Percentiles rank a stretch among this genome's conserved stretches.
phyloP scores from a whole-genome alignment of 371 early-diverging fungal species.

The Actinomortierella wolfii region DNA sequence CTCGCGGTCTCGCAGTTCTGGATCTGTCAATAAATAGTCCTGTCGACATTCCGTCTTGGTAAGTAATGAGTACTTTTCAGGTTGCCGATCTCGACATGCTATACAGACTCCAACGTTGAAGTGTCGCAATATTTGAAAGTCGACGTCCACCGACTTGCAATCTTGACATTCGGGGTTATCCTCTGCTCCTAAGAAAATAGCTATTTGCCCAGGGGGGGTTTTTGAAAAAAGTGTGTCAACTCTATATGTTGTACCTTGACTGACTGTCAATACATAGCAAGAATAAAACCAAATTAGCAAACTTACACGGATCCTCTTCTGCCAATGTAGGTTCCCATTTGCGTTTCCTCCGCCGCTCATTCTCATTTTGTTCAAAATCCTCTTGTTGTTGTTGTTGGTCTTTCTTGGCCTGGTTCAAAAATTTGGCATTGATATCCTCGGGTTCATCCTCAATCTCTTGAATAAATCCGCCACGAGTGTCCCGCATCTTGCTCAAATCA shows the following conservation, averaged over 20 bases:
- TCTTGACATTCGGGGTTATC: slow-evolving; percentile 76
- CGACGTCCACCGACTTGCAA: slow-evolving; percentile 81
- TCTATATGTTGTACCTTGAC: slow-evolving; percentile 37
- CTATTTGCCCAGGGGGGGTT: slow-evolving; percentile 33
- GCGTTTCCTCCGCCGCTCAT: slow-evolving; percentile 18
- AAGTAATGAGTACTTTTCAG: slow-evolving; percentile 88
- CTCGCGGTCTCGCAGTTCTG: slow-evolving; percentile 82
- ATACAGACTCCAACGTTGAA: slow-evolving; percentile 78
- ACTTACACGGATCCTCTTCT: slow-evolving; percentile 56
- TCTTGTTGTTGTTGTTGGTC: slow-evolving; percentile 28
- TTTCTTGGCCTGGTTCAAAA: slow-evolving; percentile 24
- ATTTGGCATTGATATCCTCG: slow-evolving; percentile 20
- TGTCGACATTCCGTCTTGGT: slow-evolving; percentile 87
- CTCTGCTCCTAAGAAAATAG: slow-evolving; percentile 62
- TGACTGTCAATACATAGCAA: background rate
- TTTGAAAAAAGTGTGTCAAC: slow-evolving; percentile 9
- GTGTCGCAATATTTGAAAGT: slow-evolving; percentile 68
- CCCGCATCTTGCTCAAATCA: slow-evolving; percentile 77
- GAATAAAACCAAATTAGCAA: slow-evolving; percentile 4
- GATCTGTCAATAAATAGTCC: slow-evolving; percentile 92
- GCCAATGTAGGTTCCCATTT: slow-evolving; percentile 29
- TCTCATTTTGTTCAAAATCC: slow-evolving; percentile 8
- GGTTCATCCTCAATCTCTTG: slow-evolving; percentile 55
- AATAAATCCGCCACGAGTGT: slow-evolving; percentile 87
- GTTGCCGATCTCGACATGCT: slow-evolving; percentile 69